Conservation (phyloP, 306 rosid species). For the Trifolium subterraneum region DNA sequence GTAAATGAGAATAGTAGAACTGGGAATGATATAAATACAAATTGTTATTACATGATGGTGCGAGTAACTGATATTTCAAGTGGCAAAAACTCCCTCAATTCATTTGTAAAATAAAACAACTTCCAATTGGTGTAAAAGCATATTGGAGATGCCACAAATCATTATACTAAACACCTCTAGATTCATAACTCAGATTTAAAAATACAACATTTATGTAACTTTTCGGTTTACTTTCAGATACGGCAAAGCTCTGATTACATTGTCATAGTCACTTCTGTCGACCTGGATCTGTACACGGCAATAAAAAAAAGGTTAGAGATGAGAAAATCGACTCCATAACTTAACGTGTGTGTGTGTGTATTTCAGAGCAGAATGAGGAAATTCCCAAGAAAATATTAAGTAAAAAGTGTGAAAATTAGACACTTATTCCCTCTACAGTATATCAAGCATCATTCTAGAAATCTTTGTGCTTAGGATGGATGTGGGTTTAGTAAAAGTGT, state of each 20-base stretch:
- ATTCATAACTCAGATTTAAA: conserved; percentile 25
- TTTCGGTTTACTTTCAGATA: conserved; percentile 88
- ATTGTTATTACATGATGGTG: conserved; percentile 39
- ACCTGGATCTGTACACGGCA: conserved; percentile 64
- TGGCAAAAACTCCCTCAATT: conserved; percentile 34
- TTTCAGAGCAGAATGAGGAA: conserved; percentile 1
- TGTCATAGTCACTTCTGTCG: conserved; percentile 85
- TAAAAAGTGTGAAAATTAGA: not conserved
- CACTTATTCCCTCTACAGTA: not conserved
- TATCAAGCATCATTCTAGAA: conserved; percentile 11
- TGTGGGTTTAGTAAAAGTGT: conserved; percentile 11
- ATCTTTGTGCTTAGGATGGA: conserved; percentile 7
- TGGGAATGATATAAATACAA: conserved; percentile 12
- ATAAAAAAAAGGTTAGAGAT: conserved; percentile 32
- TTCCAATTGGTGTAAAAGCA: conserved; percentile 26
- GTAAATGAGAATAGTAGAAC: not conserved
- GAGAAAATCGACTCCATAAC: conserved; percentile 39
- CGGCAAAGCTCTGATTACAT: conserved; percentile 86
- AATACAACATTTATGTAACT: conserved; percentile 50
- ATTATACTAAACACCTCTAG: conserved; percentile 15
- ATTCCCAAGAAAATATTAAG: not conserved
- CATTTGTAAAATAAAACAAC: conserved; percentile 36
- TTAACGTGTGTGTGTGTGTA: not conserved
- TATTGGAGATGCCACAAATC: conserved; percentile 31
- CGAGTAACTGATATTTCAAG: conserved; percentile 37